phyloP scores from a whole-genome alignment of 306 rosid genomes.

The Mimosa pudica region DNA sequence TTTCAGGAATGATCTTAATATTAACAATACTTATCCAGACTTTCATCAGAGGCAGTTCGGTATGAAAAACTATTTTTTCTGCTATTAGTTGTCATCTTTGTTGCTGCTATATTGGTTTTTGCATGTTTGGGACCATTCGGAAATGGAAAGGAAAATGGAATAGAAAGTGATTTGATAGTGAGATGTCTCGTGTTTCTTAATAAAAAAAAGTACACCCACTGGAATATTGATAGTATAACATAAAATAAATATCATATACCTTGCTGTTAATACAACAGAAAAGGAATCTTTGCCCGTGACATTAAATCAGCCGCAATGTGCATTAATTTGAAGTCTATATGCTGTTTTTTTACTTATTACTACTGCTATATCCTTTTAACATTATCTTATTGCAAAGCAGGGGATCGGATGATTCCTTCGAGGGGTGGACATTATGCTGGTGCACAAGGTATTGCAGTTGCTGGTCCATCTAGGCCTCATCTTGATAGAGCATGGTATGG shows the following conservation, averaged over 20 bases:
- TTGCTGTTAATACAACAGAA: background rate
- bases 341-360: background rate
- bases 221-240: background rate
- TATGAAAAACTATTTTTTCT: conserved; percentile 48
- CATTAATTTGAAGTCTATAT: conserved; percentile 2
- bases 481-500: conserved; percentile 56
- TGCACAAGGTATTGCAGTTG: conserved; percentile 29
- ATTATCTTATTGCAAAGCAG: conserved; percentile 45
- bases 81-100: conserved; percentile 22
- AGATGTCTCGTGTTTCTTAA: background rate
- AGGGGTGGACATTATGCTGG: conserved; percentile 53
- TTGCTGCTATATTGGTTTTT: background rate
- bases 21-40: conserved; percentile 45
- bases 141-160: background rate
- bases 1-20: conserved; percentile 40
- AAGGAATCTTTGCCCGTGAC: background rate
- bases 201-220: background rate
- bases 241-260: background rate
- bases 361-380: background rate
- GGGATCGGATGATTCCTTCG: conserved; percentile 49
- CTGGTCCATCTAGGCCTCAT: conserved; percentile 58
- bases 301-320: background rate
- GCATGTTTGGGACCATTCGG: background rate
- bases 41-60: conserved; percentile 58
- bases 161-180: background rate